Conservation (phyloP, 2,329 filamentous ascomycete genomes). For the Achaetomium macrosporum region DNA sequence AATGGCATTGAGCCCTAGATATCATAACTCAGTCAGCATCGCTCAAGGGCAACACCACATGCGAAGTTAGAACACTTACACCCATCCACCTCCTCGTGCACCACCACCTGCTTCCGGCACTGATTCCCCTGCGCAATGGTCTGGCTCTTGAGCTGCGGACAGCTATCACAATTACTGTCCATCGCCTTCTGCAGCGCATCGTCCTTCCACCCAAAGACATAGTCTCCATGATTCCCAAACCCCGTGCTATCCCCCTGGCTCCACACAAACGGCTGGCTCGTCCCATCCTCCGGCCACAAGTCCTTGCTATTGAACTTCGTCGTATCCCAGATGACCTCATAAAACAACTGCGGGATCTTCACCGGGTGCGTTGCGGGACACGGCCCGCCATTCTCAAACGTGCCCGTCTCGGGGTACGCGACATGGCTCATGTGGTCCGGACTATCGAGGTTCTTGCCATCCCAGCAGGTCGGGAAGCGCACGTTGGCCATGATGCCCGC, state of each 20-base stretch:
- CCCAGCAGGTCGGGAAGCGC: constrained; percentile 40
- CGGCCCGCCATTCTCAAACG: constrained; percentile 8
- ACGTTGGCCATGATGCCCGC: constrained; percentile 40
- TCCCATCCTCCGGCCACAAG: constrained; percentile 32
- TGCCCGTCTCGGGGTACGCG: neutral
- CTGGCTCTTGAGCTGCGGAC: constrained; percentile 28
- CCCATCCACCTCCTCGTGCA: constrained; percentile 28
- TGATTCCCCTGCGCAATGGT: constrained; percentile 28
- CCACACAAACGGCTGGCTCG: constrained; percentile 5
- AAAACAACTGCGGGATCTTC: constrained; percentile 31
- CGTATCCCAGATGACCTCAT: constrained; percentile 41
- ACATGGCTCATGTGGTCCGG: constrained; percentile 33
- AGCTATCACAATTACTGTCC: constrained; percentile 24
- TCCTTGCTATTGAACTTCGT: constrained; percentile 30
- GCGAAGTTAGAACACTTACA: constrained; percentile 20
- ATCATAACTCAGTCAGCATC: no score
- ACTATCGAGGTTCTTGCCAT: constrained; percentile 45
- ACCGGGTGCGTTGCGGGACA: constrained; percentile 28
- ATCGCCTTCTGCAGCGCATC: constrained; percentile 27
- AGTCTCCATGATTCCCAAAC: neutral
- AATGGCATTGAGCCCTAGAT: neutral
- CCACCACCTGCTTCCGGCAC: constrained; percentile 25
- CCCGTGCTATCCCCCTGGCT: constrained; percentile 20
- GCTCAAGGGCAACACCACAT: neutral
- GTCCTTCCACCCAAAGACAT: constrained; percentile 26